Evolutionary conservation across 225 moss, liverwort and hornwort species (phyloP), one percentile per base, ranked within the genome.

Genomic region (Lunularia cruciata): DNA sequence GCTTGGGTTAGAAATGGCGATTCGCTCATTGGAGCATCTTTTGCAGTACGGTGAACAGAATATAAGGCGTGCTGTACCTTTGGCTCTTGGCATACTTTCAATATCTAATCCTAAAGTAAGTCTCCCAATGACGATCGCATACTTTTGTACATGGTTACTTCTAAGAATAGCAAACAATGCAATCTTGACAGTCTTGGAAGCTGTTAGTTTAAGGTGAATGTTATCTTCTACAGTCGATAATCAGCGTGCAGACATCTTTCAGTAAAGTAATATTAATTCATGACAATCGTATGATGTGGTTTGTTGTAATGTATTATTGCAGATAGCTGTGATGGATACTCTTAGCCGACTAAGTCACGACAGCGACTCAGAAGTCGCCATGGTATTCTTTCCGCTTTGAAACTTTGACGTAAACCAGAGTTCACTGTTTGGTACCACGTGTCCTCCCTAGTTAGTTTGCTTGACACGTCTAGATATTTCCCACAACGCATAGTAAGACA

Each of bases 301-400:
- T 49, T 8, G 25, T 53, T 46, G 45, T n/a, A n/a, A n/a, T n/a
- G n/a, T n/a, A 18, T 61, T 84, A 57, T 45, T 83, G 80, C 89
- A 96, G 96, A 93, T 98, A 67, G 89, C 89, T 77, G 96, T 98
- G 55, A 98, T 93, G 96, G 96, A 98, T 75, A 98, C 96, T 15
- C 75, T 98, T 54, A 93, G 96, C 75, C 90, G 96, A 69, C 86
- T 98, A n/a, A 93, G 89, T 49, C 96, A 98, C 63, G 96, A 98
- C 75, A 93, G 89, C 76, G 96, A 98, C 70, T 75, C 84, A 45
- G 96, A 98, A 87, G 96, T 98, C 57, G 93, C 96, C 59, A 98
- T 98, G 96, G 95, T 96, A 90, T 47, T 19, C 65, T 19, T 13
- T 42, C 40, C 13, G 13, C 13, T 40, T 6, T 40, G 13, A 13